Evolutionary conservation across 805 yeast genomes (phyloP).

Genomic region (Lachancea mirantina): DNA sequence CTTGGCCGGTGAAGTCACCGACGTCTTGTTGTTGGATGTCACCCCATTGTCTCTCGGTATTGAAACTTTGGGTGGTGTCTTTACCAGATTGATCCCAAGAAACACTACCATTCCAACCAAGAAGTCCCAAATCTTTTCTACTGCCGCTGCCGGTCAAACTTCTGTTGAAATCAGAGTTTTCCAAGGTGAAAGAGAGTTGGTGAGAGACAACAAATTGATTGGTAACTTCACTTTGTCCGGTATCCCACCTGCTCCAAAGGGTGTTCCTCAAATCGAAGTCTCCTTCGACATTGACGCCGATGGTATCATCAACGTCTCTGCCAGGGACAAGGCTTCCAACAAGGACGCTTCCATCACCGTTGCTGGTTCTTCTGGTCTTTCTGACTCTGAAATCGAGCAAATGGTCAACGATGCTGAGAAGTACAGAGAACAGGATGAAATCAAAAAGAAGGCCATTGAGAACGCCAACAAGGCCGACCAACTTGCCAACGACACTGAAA

Average conservation of each 20-base stretch:
- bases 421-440: conserved; percentile 81
- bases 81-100: conserved; percentile 80
- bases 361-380: conserved; percentile 91
- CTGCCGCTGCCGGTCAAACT: conserved; percentile 95
- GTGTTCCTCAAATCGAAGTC: conserved; percentile 79
- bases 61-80: conserved; percentile 97
- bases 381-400: conserved; percentile 82
- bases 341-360: conserved; percentile 94
- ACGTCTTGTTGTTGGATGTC: conserved; percentile 81
- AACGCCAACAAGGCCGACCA: conserved; percentile 74
- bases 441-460: conserved; percentile 74
- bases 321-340: conserved; percentile 87
- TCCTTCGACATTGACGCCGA: conserved; percentile 95
- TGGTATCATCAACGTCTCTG: conserved; percentile 94
- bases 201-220: conserved; percentile 93
- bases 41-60: conserved; percentile 87
- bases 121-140: conserved; percentile 93
- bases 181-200: conserved; percentile 99
- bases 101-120: conserved; percentile 96
- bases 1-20: conserved; percentile 89
- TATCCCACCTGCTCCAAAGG: conserved; percentile 81
- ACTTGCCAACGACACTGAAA: conserved; percentile 80
- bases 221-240: conserved; percentile 96
- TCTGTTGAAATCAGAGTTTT: conserved; percentile 95
- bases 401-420: conserved; percentile 89